Conservation (phyloP, 225 moss, liverwort and hornwort genomes). For the Polytrichum formosum region DNA sequence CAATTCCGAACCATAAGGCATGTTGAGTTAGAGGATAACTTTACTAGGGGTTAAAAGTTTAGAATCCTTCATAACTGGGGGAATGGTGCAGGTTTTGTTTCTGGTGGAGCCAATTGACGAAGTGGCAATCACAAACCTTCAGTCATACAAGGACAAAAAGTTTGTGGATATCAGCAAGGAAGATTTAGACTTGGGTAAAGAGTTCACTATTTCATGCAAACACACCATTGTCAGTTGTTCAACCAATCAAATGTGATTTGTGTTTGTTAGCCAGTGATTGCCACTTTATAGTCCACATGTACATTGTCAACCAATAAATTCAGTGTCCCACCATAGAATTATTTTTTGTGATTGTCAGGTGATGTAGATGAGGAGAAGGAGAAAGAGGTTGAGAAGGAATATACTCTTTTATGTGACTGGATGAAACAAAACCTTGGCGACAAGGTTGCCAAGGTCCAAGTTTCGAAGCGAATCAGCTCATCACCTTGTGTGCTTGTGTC, state of each 20-base stretch:
- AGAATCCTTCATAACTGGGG: not conserved
- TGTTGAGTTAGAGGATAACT: too few species aligned
- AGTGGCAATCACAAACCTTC: conserved; percentile 82
- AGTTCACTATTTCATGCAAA: not conserved
- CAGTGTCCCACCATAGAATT: too few species aligned
- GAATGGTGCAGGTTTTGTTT: conserved; percentile 62
- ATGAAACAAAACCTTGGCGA: conserved; percentile 47
- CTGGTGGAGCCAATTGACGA: conserved; percentile 95
- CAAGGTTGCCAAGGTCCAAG: conserved; percentile 87
- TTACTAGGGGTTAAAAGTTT: too few species aligned
- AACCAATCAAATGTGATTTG: too few species aligned
- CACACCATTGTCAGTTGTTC: too few species aligned
- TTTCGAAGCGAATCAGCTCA: conserved; percentile 85
- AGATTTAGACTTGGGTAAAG: conserved; percentile 87
- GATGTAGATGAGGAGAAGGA: conserved; percentile 80
- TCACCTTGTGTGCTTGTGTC: conserved; percentile 98
- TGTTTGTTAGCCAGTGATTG: too few species aligned
- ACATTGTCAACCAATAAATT: too few species aligned
- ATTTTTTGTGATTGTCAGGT: conserved; percentile 25
- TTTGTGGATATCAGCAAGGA: conserved; percentile 97
- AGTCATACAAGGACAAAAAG: conserved; percentile 84
- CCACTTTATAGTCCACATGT: too few species aligned
- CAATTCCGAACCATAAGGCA: too few species aligned
- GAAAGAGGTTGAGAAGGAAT: conserved; percentile 84
- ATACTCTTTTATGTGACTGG: conserved; percentile 80